Evolutionary conservation across 306 rosid species (phyloP).

Genomic region (Vicia faba): DNA sequence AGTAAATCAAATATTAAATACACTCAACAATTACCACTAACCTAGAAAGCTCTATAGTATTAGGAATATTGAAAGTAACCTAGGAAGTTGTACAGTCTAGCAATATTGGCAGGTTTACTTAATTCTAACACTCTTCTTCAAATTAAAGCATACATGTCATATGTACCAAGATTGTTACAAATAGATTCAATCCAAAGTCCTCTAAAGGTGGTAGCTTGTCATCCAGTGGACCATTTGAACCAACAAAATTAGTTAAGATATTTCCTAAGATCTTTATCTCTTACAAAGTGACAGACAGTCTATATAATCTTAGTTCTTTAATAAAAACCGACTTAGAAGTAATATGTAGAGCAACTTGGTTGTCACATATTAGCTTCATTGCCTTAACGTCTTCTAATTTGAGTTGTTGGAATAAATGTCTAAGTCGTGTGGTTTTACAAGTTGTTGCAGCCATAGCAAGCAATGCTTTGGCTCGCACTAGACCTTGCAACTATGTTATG

Average conservation of each 20-base stretch:
- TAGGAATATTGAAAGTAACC: neutral
- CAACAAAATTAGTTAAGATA: neutral
- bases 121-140: neutral
- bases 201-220: neutral
- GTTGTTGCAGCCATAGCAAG: no score
- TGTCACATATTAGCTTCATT: neutral
- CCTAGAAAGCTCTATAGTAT: no score
- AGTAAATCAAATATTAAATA: no score
- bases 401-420: no score
- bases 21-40: no score
- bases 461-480: no score
- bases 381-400: no score
- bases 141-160: neutral
- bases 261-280: neutral
- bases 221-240: neutral
- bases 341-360: no score
- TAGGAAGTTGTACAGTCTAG: neutral
- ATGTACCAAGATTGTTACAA: neutral
- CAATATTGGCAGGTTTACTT: no score
- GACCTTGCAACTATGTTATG: no score
- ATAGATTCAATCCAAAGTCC: neutral
- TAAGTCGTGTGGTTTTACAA: no score
- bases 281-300: neutral
- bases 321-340: neutral
- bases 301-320: neutral